A percentile compares a stretch with the other conserved stretches of the same genome.
phyloP scores from a whole-genome alignment of 441 rosid genomes.

The Metrosideros polymorpha region DNA sequence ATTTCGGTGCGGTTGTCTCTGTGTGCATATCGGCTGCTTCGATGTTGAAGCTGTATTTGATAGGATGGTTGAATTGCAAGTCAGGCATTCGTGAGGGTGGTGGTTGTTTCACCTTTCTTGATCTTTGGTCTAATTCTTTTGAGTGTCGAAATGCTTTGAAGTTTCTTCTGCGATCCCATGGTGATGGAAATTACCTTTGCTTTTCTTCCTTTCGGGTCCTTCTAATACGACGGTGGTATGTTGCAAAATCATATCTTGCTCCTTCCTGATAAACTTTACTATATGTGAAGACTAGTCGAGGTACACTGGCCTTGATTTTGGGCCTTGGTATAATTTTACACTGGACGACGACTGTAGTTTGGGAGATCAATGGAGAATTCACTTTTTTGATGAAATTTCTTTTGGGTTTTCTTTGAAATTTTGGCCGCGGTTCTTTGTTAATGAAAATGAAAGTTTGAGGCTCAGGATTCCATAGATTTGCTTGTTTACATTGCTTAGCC shows the following conservation, averaged over 20 bases:
- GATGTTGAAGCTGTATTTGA: background rate
- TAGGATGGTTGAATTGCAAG: background rate
- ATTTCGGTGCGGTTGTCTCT: background rate
- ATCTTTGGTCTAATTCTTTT: background rate
- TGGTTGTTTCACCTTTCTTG: background rate
- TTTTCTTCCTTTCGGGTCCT: background rate
- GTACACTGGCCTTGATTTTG: background rate
- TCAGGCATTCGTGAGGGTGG: background rate
- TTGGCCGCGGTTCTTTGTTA: background rate
- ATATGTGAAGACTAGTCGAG: background rate
- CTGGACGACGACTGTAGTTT: background rate
- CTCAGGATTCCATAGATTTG: background rate
- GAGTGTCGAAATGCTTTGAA: background rate
- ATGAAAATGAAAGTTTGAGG: background rate
- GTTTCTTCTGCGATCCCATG: background rate
- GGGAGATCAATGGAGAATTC: background rate
- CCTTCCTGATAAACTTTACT: background rate
- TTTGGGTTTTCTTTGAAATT: background rate
- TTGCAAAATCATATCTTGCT: background rate
- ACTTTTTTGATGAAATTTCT: background rate
- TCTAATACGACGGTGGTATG: background rate
- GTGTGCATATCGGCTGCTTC: background rate
- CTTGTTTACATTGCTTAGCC: background rate
- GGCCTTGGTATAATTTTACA: background rate
- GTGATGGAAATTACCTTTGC: background rate